Conservation (phyloP, 345 rosid genomes). For the Cochlearia excelsa region DNA sequence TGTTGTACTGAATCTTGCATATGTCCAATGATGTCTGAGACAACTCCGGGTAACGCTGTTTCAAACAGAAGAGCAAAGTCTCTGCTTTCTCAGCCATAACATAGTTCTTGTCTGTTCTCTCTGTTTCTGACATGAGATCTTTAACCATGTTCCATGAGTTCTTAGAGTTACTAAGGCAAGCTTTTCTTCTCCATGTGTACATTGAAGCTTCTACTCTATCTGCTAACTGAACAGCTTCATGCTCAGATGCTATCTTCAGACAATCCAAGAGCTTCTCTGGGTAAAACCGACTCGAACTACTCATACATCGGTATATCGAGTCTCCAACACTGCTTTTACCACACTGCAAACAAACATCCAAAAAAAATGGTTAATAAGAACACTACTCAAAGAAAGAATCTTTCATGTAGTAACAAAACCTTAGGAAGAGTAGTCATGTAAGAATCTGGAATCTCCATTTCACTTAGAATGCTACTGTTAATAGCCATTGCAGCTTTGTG, state of each 20-base stretch:
- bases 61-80: slow-evolving; percentile 72
- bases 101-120: slow-evolving; percentile 83
- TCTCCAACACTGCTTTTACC: slow-evolving; percentile 92
- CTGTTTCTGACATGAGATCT: slow-evolving; percentile 62
- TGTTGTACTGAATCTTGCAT: slow-evolving; percentile 76
- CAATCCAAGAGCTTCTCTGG: slow-evolving; percentile 82
- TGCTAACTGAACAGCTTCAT: slow-evolving; percentile 81
- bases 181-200: slow-evolving; percentile 78
- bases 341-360: slow-evolving; percentile 48
- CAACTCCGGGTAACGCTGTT: slow-evolving; percentile 75
- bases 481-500: slow-evolving; percentile 98
- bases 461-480: slow-evolving; percentile 71
- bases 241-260: slow-evolving; percentile 78
- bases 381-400: background rate
- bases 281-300: slow-evolving; percentile 72
- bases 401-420: slow-evolving; percentile 38
- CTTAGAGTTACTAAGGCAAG: slow-evolving; percentile 59
- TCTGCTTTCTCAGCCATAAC: slow-evolving; percentile 86
- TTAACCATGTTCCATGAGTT: slow-evolving; percentile 94
- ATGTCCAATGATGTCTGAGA: slow-evolving; percentile 84
- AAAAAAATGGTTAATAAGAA: background rate
- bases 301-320: slow-evolving; percentile 69
- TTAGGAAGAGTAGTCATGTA: slow-evolving; percentile 84
- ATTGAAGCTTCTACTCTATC: slow-evolving; percentile 87
- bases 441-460: slow-evolving; percentile 86